Percentiles rank a stretch among this genome's conserved stretches.
These are phyloP conservation scores for Serpula lacrymans DNA, from an alignment of 768 basidiomycete species.

Conservation along the genomic window DNA sequence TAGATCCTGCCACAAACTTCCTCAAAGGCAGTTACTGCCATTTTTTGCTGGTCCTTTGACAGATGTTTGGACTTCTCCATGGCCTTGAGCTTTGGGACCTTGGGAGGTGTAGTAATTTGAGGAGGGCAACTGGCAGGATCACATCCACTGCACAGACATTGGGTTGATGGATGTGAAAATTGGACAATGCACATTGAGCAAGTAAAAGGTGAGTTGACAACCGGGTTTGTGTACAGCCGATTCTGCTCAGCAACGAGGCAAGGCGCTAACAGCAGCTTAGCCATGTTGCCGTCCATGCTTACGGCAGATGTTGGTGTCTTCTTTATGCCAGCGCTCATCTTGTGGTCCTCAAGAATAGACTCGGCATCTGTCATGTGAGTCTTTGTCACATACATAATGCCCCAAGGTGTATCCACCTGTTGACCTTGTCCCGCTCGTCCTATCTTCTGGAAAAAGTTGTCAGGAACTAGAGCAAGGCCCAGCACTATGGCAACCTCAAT, in stretches of 20 bases:
- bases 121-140: not conserved
- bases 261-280: too few species aligned
- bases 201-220: not conserved
- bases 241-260: too few species aligned
- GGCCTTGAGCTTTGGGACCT: not conserved
- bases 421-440: constrained; percentile 2
- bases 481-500: constrained; percentile 4
- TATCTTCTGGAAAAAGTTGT: constrained; percentile 1
- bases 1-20: not conserved
- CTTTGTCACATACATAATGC: not conserved
- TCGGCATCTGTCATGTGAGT: too few species aligned
- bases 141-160: constrained; percentile 3
- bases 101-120: not conserved
- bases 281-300: too few species aligned
- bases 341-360: too few species aligned
- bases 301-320: too few species aligned
- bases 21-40: not conserved
- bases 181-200: not conserved
- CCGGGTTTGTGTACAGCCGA: constrained; percentile 1
- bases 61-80: not conserved
- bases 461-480: not conserved
- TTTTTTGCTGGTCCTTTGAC: not conserved
- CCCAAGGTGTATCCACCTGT: not conserved
- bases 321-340: too few species aligned
- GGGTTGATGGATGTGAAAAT: not conserved